phyloP scores from a whole-genome alignment of 106 monocot species.

The Dendrobium officinale region DNA sequence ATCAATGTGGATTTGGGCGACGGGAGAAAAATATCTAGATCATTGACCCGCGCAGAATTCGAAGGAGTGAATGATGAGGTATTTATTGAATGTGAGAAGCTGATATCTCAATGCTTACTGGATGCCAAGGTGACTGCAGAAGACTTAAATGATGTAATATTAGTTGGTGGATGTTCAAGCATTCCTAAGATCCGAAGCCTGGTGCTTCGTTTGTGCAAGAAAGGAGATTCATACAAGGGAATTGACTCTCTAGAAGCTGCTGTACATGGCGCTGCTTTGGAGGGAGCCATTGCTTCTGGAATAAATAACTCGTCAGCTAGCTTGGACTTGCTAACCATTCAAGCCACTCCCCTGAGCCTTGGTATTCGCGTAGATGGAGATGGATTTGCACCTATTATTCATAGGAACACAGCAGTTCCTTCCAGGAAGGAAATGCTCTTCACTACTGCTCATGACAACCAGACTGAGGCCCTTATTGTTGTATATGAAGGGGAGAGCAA shows the following conservation, averaged over 20 bases:
- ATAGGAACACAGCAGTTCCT: constrained; percentile 58
- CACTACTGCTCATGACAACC: constrained; percentile 55
- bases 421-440: constrained; percentile 61
- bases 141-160: constrained; percentile 58
- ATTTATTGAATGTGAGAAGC: constrained; percentile 48
- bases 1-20: constrained; percentile 42
- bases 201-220: constrained; percentile 43
- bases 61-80: constrained; percentile 31
- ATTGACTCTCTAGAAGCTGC: constrained; percentile 55
- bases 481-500: constrained; percentile 75
- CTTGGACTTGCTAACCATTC: constrained; percentile 68
- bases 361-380: constrained; percentile 52
- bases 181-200: constrained; percentile 47
- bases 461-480: constrained; percentile 56
- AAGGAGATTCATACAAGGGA: constrained; percentile 25
- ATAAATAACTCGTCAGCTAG: constrained; percentile 40
- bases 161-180: constrained; percentile 69
- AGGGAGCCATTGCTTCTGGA: constrained; percentile 72
- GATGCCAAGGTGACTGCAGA: constrained; percentile 54
- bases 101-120: constrained; percentile 40
- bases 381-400: constrained; percentile 31
- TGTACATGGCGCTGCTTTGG: constrained; percentile 65
- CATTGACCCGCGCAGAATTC: constrained; percentile 36
- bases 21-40: constrained; percentile 25
- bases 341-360: constrained; percentile 48